Percentiles rank a stretch among this genome's conserved stretches.
Evolutionary conservation across 2,329 filamentous ascomycete genomes (phyloP).

Genomic region (Cryphonectria naterciae): DNA sequence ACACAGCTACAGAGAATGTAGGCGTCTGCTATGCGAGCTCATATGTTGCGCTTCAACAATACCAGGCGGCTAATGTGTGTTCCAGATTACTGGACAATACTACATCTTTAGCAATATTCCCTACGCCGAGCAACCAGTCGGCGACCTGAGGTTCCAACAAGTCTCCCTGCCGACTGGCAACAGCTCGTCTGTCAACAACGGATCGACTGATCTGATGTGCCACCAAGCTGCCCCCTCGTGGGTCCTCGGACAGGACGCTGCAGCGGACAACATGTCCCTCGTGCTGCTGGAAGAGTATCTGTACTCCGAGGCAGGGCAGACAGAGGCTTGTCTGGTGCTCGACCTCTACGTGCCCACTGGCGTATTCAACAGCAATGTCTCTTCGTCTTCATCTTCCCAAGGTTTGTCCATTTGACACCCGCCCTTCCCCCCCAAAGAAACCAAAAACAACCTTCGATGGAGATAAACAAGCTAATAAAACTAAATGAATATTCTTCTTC

Average conservation of each 20-base stretch:
- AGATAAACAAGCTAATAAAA: not conserved
- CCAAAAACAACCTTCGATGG: conserved; percentile 27
- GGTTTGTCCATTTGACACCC: not conserved
- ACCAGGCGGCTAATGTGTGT: not conserved
- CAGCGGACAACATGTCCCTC: conserved; percentile 18
- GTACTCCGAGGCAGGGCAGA: conserved; percentile 32
- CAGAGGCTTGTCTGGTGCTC: conserved; percentile 55
- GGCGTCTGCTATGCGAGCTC: not conserved
- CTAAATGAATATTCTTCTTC: not conserved
- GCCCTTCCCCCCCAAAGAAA: not conserved
- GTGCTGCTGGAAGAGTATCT: conserved; percentile 29
- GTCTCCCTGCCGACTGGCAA: conserved; percentile 35
- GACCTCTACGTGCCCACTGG: conserved; percentile 52
- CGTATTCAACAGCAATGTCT: conserved; percentile 30
- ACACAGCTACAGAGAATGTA: conserved; percentile 35
- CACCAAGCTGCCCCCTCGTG: conserved; percentile 39
- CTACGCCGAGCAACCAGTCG: conserved; percentile 42
- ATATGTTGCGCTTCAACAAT: not conserved
- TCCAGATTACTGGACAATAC: conserved; percentile 38
- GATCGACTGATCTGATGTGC: conserved; percentile 31
- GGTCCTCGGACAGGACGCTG: conserved; percentile 32
- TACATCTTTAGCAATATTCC: conserved; percentile 46
- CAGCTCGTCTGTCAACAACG: conserved; percentile 35
- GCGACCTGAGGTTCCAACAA: conserved; percentile 40
- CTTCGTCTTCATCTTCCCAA: not conserved